phyloP scores from a whole-genome alignment of 352 stramenopile species.

The Peronosclerospora sorghi region DNA sequence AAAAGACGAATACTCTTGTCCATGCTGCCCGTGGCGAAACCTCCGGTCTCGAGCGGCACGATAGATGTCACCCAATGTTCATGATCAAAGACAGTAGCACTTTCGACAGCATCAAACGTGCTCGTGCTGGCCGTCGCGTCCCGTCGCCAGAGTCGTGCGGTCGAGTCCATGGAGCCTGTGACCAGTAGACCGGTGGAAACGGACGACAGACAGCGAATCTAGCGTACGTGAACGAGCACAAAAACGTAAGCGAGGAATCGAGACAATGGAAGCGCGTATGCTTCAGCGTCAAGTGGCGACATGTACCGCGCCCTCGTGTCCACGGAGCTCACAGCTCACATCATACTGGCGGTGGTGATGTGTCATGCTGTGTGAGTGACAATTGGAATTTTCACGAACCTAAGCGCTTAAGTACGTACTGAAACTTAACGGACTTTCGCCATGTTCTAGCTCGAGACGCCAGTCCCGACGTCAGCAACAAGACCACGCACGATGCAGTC shows the following conservation, averaged over 20 bases:
- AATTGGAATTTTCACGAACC: background rate
- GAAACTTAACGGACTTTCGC: no score
- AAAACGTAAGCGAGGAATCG: background rate
- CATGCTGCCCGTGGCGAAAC: slow-evolving; percentile 72
- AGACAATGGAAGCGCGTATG: slow-evolving; percentile 2
- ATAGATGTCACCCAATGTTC: slow-evolving; percentile 78
- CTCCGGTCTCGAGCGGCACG: slow-evolving; percentile 28
- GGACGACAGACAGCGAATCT: slow-evolving; percentile 54
- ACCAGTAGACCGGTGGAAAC: slow-evolving; percentile 41
- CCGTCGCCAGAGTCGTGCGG: slow-evolving; percentile 36
- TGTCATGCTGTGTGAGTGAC: slow-evolving; percentile 4
- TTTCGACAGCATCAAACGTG: slow-evolving; percentile 34
- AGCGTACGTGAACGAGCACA: slow-evolving; percentile 7
- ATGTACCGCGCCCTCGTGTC: slow-evolving; percentile 70
- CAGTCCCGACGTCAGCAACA: no score
- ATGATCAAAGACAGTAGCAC: slow-evolving; percentile 55
- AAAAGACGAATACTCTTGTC: slow-evolving; percentile 71
- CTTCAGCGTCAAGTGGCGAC: background rate
- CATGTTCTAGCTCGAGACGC: no score
- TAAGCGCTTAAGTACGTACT: slow-evolving; percentile 1
- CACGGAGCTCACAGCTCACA: slow-evolving; percentile 45
- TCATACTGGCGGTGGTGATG: no score
- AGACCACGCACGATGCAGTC: no score
- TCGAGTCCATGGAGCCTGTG: slow-evolving; percentile 73
- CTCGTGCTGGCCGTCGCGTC: slow-evolving; percentile 11